A percentile compares a stretch with the other conserved stretches of the same genome.
phyloP scores from a whole-genome alignment of 2,329 filamentous ascomycete species.

The Botrytis deweyae region DNA sequence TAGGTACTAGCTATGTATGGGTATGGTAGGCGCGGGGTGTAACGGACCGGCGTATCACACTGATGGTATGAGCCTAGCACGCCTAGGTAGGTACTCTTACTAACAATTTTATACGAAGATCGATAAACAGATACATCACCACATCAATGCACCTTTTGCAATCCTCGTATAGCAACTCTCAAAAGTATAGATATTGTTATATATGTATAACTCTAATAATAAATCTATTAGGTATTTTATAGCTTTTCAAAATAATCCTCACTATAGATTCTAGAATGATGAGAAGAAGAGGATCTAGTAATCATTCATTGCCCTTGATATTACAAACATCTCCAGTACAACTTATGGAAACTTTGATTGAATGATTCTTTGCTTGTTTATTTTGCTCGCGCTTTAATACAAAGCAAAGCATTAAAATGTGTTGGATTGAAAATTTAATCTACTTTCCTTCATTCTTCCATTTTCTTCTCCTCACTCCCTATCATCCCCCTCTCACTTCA shows the following conservation, averaged over 20 bases:
- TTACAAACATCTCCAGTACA: neutral
- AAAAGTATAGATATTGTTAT: neutral
- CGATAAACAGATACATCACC: neutral
- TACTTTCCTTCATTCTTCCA: neutral
- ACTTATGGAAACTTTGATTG: neutral
- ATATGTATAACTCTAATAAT: neutral
- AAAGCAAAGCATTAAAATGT: constrained; percentile 7
- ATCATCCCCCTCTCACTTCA: no score
- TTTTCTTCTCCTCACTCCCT: no score
- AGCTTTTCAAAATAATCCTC: neutral
- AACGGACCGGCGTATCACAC: neutral
- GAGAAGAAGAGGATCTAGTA: neutral
- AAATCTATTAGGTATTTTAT: neutral
- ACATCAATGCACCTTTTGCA: neutral
- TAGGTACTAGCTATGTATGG: neutral
- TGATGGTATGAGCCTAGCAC: neutral
- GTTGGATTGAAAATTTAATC: constrained; percentile 2
- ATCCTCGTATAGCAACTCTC: neutral
- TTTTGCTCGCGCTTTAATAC: neutral
- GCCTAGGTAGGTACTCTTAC: no score
- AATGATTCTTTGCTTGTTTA: neutral
- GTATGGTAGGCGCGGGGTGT: constrained; percentile 8
- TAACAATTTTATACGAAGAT: no score
- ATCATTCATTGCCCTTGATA: neutral
- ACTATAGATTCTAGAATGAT: neutral